Evolutionary conservation across 169 alveolate species (phyloP).

Genomic region (Eimeria sp.): DNA sequence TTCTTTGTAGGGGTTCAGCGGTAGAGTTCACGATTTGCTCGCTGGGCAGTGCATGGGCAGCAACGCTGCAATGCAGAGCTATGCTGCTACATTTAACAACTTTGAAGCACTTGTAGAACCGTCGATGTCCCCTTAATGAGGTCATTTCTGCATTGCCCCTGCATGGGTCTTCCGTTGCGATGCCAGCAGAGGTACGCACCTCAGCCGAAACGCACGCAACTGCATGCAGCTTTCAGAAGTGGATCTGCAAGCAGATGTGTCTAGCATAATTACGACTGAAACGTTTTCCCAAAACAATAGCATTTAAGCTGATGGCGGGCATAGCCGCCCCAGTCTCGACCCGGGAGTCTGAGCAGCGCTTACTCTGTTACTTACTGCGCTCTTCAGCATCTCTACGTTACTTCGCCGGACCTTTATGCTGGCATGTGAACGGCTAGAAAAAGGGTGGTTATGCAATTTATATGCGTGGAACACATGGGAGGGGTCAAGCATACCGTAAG

Average conservation of each 20-base stretch:
- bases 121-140: neutral
- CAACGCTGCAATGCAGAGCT: neutral
- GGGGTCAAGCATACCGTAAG: neutral
- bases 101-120: neutral
- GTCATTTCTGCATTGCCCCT: neutral
- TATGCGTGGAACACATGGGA: neutral
- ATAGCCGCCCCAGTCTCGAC: too few relatives aligned
- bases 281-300: neutral
- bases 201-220: neutral
- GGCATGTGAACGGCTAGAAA: too few relatives aligned
- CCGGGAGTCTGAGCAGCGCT: neutral
- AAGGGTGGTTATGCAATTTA: too few relatives aligned
- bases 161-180: neutral
- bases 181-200: neutral
- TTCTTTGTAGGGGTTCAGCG: neutral
- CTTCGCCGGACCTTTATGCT: too few relatives aligned
- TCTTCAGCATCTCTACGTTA: too few relatives aligned
- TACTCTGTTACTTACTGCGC: too few relatives aligned
- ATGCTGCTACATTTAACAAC: neutral
- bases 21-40: neutral
- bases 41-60: neutral
- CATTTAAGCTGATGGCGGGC: too few relatives aligned
- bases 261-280: too few relatives aligned
- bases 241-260: neutral
- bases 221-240: neutral